phyloP scores from a whole-genome alignment of 306 rosid genomes.

The Gastrolobium bilobum region DNA sequence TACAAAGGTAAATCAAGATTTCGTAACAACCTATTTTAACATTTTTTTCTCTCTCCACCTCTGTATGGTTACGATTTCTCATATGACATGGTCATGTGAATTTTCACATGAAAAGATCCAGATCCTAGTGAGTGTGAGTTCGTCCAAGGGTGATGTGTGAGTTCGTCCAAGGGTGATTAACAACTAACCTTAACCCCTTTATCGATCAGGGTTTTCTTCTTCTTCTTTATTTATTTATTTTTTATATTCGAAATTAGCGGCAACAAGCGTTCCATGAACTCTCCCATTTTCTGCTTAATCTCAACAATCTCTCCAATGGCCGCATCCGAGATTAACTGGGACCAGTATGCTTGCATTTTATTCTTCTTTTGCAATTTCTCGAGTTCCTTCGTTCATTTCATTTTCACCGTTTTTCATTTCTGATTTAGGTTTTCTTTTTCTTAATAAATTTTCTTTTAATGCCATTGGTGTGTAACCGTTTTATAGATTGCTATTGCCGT shows the following conservation, averaged over 20 bases:
- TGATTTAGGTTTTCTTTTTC: background rate
- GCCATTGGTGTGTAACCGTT: background rate
- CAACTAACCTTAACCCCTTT: too few species aligned
- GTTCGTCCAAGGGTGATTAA: too few species aligned
- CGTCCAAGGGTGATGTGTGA: too few species aligned
- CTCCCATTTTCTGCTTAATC: slow-evolving; percentile 30
- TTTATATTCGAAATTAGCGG: slow-evolving; percentile 21
- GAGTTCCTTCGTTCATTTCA: background rate
- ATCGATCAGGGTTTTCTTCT: too few species aligned
- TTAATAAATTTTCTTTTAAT: background rate
- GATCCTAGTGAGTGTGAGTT: too few species aligned
- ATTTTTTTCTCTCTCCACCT: too few species aligned
- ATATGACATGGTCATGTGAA: too few species aligned
- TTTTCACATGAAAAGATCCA: too few species aligned
- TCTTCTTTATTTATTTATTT: background rate
- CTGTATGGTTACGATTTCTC: too few species aligned
- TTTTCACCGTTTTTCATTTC: background rate
- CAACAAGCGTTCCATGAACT: slow-evolving; percentile 45
- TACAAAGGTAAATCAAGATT: too few species aligned
- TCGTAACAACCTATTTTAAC: too few species aligned
- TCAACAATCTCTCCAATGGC: slow-evolving; percentile 57
- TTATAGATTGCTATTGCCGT: background rate
- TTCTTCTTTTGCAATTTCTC: background rate
- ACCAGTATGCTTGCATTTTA: slow-evolving; percentile 58
- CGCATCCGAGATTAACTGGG: slow-evolving; percentile 87